Evolutionary conservation across 768 basidiomycete species (phyloP), one percentile per base, ranked within the genome.

Genomic region (Jaapia argillacea): DNA sequence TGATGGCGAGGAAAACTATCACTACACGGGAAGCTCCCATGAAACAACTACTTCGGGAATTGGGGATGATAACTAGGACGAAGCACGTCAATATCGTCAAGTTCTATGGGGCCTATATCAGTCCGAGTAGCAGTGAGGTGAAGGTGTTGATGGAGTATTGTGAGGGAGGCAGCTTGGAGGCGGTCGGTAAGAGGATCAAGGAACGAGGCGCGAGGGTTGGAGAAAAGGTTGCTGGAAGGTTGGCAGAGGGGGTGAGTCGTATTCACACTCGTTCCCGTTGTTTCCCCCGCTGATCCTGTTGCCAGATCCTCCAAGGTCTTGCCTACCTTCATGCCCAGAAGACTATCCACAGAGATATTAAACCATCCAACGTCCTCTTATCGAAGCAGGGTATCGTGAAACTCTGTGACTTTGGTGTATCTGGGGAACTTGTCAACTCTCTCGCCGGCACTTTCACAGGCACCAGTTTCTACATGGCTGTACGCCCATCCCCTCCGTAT

Each of bases 391-490:
- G 96, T 24, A 64, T 90, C 38, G 81, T 98, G 57, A 96, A 92
- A 61, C 72, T 99, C 3, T 82, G 77, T 59, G 96, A 99, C 64
- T 99, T 99, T 57, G 96, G 96, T 24, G 96, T 98, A 16, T 97
- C 94, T 22, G 96, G 94, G 33, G 89, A 96, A 63, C 74, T 99
- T 20, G 81, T 97, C 53, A 80, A 85, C 56, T 90, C 86, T 41
- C 63, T 86, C 49, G 96, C 96, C 13, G 88, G 87, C 43, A 98
- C 96, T 1, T 98, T 97, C 58, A 98, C 94, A 1, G 96, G 96
- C 5, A 98, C 94, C 36, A 91, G 91, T 58, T 85, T 88, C 51
- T 99, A 98, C 65, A 98, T 98, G 94, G 93, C 96, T 51, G 94
- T 97, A 55, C 62, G 93, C 78, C 23, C 18, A 27, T 13, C 7